Evolutionary conservation across 371 early-diverging fungal species (phyloP).

Genomic region (Mortierella sp.): DNA sequence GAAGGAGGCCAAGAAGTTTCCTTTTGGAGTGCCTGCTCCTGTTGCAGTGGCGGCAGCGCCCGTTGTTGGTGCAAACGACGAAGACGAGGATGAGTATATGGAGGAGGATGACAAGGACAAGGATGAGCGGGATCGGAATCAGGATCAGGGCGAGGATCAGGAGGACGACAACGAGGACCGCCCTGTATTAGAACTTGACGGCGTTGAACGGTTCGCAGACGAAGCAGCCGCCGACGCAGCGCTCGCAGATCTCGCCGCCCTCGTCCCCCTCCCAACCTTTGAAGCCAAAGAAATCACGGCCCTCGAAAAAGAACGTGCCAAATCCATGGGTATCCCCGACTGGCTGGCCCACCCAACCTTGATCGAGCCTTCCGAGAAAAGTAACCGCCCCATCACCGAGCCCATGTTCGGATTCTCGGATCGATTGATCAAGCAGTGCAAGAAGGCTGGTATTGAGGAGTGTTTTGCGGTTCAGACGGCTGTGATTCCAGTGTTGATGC

Average conservation of each 20-base stretch:
- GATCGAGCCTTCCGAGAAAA: constrained; percentile 71
- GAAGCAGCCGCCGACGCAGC: constrained; percentile 44
- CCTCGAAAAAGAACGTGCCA: constrained; percentile 42
- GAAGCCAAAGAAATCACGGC: constrained; percentile 51
- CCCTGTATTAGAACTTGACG: constrained; percentile 21
- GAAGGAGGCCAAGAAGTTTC: constrained; percentile 1
- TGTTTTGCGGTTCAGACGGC: constrained; percentile 95
- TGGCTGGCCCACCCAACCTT: constrained; percentile 89
- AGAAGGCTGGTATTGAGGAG: constrained; percentile 74
- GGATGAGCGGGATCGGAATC: background rate
- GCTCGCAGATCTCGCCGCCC: constrained; percentile 45
- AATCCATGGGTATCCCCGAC: constrained; percentile 83
- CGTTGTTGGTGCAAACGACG: background rate
- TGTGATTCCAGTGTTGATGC: constrained; percentile 85
- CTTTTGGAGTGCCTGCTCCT: background rate
- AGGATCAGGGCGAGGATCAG: background rate
- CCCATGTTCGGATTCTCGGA: constrained; percentile 71
- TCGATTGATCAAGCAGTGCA: constrained; percentile 72
- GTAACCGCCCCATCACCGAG: constrained; percentile 58
- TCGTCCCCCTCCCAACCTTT: constrained; percentile 50
- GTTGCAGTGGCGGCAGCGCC: background rate
- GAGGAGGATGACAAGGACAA: background rate
- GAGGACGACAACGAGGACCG: background rate
- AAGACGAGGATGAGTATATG: constrained; percentile 14
- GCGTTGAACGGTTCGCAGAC: constrained; percentile 22